phyloP scores from a whole-genome alignment of 371 early-diverging fungal genomes.

The Mortierella sp. region DNA sequence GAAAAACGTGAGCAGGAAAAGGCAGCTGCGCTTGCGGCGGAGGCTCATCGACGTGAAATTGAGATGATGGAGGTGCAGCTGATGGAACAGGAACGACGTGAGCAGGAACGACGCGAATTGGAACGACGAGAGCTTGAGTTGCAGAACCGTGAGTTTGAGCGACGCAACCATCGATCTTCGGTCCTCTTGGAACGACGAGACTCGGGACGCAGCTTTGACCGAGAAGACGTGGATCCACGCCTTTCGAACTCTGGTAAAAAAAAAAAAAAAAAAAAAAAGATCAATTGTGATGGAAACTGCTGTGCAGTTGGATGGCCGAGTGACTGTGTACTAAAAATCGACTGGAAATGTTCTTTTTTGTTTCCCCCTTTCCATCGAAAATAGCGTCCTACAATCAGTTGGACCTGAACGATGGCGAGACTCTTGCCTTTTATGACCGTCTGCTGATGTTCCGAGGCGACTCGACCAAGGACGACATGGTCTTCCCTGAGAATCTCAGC shows the following conservation, averaged over 20 bases:
- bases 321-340: too few relatives aligned
- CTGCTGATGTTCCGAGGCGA: conserved; percentile 76
- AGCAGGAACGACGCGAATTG: conserved; percentile 56
- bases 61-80: conserved; percentile 52
- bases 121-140: conserved; percentile 54
- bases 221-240: conserved; percentile 39
- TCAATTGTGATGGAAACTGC: too few relatives aligned
- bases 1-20: conserved; percentile 59
- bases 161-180: conserved; percentile 39
- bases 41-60: conserved; percentile 43
- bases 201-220: conserved; percentile 35
- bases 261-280: too few relatives aligned
- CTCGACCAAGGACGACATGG: conserved; percentile 68
- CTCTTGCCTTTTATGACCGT: conserved; percentile 74
- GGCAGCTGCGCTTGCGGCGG: conserved; percentile 45
- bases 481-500: conserved; percentile 60
- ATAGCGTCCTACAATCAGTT: conserved; percentile 55
- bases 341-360: too few relatives aligned
- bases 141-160: conserved; percentile 48
- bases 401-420: conserved; percentile 76
- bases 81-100: conserved; percentile 57
- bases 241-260: conserved; percentile 22
- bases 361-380: conserved; percentile 1
- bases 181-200: conserved; percentile 37
- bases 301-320: too few relatives aligned